Evolutionary conservation across 495 filamentous ascomycete species (phyloP).

Genomic region (Cairneyella variabilis): DNA sequence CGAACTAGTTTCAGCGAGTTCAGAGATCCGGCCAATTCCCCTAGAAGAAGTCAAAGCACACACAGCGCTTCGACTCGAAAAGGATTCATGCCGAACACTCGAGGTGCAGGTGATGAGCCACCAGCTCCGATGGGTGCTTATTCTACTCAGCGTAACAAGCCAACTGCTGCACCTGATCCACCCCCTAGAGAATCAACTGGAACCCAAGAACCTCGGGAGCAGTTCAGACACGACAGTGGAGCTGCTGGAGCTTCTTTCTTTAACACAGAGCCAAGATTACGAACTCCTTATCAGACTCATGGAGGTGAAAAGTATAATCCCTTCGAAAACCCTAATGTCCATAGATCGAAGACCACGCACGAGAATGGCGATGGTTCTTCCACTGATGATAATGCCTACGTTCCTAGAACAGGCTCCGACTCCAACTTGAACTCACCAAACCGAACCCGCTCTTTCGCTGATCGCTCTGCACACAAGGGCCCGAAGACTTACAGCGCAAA

Average conservation of each 20-base stretch:
- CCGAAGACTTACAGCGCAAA: not conserved
- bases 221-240: conserved; percentile 9
- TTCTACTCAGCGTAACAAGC: conserved; percentile 28
- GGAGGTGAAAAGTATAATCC: conserved; percentile 67
- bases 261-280: conserved; percentile 50
- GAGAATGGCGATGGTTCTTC: conserved; percentile 5
- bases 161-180: conserved; percentile 13
- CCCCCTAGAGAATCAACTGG: conserved; percentile 11
- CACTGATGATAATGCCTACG: not conserved
- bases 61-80: conserved; percentile 38
- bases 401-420: conserved; percentile 19
- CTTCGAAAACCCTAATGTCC: conserved; percentile 37
- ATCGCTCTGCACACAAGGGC: not conserved
- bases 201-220: conserved; percentile 37
- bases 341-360: conserved; percentile 36
- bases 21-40: conserved; percentile 26
- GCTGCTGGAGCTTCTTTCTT: conserved; percentile 19
- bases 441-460: conserved; percentile 11
- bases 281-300: conserved; percentile 64
- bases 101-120: conserved; percentile 55
- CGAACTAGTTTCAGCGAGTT: conserved; percentile 32
- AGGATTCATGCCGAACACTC: conserved; percentile 49
- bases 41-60: conserved; percentile 29
- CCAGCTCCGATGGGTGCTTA: conserved; percentile 50
- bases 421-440: conserved; percentile 12